Conservation (phyloP, 345 rosid genomes). For the Angophora floribunda region DNA sequence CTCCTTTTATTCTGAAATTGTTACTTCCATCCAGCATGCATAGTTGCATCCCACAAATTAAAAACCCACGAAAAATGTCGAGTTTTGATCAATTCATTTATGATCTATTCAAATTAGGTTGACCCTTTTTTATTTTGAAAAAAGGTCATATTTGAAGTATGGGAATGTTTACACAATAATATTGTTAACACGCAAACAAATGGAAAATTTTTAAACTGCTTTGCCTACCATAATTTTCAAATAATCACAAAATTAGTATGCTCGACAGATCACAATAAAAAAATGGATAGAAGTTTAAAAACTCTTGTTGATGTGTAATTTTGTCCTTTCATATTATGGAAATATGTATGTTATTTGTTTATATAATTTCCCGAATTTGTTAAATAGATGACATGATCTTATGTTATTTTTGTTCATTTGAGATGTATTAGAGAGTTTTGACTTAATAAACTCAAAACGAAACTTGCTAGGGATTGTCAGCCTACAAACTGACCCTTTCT, state of each 20-base stretch:
- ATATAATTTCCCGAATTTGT: background rate
- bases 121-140: background rate
- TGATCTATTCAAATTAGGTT: background rate
- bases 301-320: background rate
- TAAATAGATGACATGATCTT: background rate
- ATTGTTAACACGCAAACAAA: background rate
- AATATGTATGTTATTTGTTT: background rate
- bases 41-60: background rate
- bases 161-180: background rate
- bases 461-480: background rate
- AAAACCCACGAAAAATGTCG: background rate
- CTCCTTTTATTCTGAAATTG: background rate
- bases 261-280: accelerated
- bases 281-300: background rate
- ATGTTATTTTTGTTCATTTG: background rate
- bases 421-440: background rate
- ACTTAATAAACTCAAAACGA: background rate
- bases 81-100: background rate
- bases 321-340: background rate
- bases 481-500: background rate
- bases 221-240: accelerated
- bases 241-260: background rate
- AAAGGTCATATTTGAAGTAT: background rate
- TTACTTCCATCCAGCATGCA: background rate
- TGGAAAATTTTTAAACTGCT: background rate